A percentile compares a stretch with the other conserved stretches of the same genome.
Conservation (phyloP, 2,329 filamentous ascomycete genomes). For the Colletotrichum sp. region DNA sequence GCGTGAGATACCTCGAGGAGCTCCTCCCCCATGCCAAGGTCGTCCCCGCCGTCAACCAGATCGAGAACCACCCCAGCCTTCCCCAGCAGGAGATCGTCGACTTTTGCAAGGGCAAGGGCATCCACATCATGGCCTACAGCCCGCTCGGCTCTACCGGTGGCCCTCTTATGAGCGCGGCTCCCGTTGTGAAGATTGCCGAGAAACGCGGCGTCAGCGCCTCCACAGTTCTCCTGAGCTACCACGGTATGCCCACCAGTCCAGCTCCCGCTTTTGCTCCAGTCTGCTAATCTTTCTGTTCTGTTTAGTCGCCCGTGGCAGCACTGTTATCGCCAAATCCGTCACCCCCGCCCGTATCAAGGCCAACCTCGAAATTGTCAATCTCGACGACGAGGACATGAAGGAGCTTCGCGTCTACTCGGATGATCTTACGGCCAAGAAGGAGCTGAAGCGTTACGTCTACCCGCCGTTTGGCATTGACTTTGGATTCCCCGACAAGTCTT, state of each 20-base stretch:
- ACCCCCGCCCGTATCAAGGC: constrained; percentile 71
- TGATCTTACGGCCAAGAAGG: constrained; percentile 51
- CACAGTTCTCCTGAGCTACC: constrained; percentile 73
- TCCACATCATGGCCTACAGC: constrained; percentile 75
- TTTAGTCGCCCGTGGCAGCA: constrained; percentile 69
- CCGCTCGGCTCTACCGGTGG: constrained; percentile 69
- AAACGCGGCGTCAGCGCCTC: constrained; percentile 66
- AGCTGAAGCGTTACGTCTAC: constrained; percentile 68
- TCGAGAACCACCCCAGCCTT: constrained; percentile 75
- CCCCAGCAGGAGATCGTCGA: constrained; percentile 76
- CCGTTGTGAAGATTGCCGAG: constrained; percentile 67
- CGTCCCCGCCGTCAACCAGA: constrained; percentile 72
- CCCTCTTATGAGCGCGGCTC: constrained; percentile 67
- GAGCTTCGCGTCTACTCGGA: constrained; percentile 59
- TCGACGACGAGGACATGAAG: constrained; percentile 67
- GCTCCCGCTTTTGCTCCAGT: not conserved
- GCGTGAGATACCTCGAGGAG: constrained; percentile 59
- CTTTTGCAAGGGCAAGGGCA: constrained; percentile 69
- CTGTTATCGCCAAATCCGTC: constrained; percentile 77
- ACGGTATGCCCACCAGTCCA: constrained; percentile 55
- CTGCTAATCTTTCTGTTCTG: not conserved
- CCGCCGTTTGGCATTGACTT: constrained; percentile 73
- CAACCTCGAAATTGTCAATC: constrained; percentile 70
- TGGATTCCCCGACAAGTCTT: constrained; percentile 72
- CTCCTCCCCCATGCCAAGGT: constrained; percentile 56